Conservation (phyloP, 192 early-diverging fungal genomes). For the Diversispora eburnea region DNA sequence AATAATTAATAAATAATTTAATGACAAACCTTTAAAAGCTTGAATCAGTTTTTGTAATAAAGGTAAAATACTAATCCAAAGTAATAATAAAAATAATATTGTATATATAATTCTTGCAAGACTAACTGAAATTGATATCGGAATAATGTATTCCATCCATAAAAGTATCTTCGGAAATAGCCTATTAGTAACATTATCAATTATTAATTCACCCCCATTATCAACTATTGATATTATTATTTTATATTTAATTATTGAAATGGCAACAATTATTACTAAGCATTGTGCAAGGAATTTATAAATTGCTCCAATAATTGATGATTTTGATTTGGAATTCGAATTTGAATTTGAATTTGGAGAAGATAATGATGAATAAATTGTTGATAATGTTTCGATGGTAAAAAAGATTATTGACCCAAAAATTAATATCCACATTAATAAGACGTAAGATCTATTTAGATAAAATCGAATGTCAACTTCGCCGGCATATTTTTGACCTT, state of each 20-base stretch:
- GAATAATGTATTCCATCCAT: too few species aligned
- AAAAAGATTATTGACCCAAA: constrained; percentile 18
- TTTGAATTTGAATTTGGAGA: neutral
- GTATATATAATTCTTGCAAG: too few species aligned
- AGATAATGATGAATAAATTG: too few species aligned
- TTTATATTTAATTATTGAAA: neutral
- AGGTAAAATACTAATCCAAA: too few species aligned
- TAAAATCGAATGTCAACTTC: constrained; percentile 43
- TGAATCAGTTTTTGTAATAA: too few species aligned
- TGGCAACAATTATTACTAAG: neutral
- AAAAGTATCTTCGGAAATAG: neutral
- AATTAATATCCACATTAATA: constrained; percentile 37
- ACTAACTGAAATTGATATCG: too few species aligned
- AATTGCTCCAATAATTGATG: neutral
- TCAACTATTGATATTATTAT: neutral
- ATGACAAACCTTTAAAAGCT: too few species aligned
- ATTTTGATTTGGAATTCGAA: neutral
- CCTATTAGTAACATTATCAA: neutral
- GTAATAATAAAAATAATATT: too few species aligned
- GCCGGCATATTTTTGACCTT: constrained; percentile 49
- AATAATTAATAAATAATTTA: too few species aligned
- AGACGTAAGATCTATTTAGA: constrained; percentile 34
- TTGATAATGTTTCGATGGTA: neutral
- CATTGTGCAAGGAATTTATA: neutral
- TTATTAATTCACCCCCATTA: neutral